Base-by-base conservation (phyloP, 1,284 basidiomycete species). In the Ustilago vetiveriae region DNA sequence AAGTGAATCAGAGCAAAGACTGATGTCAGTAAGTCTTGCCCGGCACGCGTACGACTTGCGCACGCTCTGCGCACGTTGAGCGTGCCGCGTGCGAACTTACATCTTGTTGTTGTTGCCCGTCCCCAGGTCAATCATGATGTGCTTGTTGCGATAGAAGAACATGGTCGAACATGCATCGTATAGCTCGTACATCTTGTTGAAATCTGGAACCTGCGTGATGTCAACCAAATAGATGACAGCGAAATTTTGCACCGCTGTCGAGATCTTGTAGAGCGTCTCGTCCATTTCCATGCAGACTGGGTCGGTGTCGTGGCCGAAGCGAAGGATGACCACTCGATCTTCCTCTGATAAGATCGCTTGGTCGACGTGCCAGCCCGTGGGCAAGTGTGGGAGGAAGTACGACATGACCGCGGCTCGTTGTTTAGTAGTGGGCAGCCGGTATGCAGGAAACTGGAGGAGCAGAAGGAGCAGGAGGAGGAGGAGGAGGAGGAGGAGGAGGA, bases 61-160 rank as follows among this genome's bases (percentile, higher is more conserved):
- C n/a, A n/a, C n/a, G n/a, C n/a, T n/a, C n/a, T n/a, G n/a, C n/a
- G n/a, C n/a, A n/a, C n/a, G n/a, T n/a, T n/a, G n/a, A 6, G 1
- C 33, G 8, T 11, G 5, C 29, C 24, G 14, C 6, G 3, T 13
- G 4, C 17, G 14, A 63, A 63, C 74, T 67, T 51, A 75, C 74
- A 97, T 96, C 85, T 99, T 98, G 85, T 98, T 98, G 84, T 99
- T 98, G 85, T 99, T 98, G 85, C 96, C 95, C 45, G 95, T 98
- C 14, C 95, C 94, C 74, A 97, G 85, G 88, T 98, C 95, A 81
- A 98, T 97, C 95, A 98, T 98, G 84, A 98, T 99, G 81, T 99
- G 95, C 83, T 98, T 96, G 84, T 97, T 97, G 36, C 94, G 78
- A 47, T 64, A 79, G 46, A 81, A 79, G 50, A 78, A 69, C 72